phyloP scores from a whole-genome alignment of 2,329 filamentous ascomycete genomes.

The Aspergillus quadrilineatus region DNA sequence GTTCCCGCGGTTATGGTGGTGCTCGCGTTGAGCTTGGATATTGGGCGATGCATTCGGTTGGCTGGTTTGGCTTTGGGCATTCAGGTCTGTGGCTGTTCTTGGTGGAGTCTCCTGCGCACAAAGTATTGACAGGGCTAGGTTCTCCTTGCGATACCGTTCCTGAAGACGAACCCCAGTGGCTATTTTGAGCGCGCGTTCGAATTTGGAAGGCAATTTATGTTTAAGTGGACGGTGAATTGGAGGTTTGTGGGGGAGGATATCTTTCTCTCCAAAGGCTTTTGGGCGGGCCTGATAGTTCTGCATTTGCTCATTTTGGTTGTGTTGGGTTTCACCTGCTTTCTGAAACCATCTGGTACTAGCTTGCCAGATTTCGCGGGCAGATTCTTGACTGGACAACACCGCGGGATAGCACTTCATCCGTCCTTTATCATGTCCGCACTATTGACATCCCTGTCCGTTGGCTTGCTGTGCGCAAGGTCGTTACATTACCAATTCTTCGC shows the following conservation, averaged over 20 bases:
- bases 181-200: constrained; percentile 87
- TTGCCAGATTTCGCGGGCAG: constrained; percentile 56
- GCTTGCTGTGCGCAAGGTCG: constrained; percentile 80
- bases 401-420: constrained; percentile 62
- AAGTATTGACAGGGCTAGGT: constrained; percentile 38
- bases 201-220: constrained; percentile 84
- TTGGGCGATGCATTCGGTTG: constrained; percentile 64
- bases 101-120: background rate
- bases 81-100: constrained; percentile 58
- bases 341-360: constrained; percentile 63
- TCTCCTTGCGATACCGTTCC: constrained; percentile 65
- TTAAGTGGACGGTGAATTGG: constrained; percentile 99
- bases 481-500: constrained; percentile 96
- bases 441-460: constrained; percentile 72
- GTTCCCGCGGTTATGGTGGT: constrained; percentile 78
- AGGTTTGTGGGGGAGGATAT: constrained; percentile 81
- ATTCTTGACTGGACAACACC: constrained; percentile 53
- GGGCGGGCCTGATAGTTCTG: constrained; percentile 62
- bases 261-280: constrained; percentile 73
- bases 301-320: constrained; percentile 65
- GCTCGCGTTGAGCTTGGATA: constrained; percentile 70
- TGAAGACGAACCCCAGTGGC: constrained; percentile 59
- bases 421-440: constrained; percentile 74
- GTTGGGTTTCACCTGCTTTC: constrained; percentile 70
- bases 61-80: constrained; percentile 71